These are phyloP conservation scores for Taiozyma onychis DNA, from an alignment of 1,139 yeast species.

Conservation along the genomic window DNA sequence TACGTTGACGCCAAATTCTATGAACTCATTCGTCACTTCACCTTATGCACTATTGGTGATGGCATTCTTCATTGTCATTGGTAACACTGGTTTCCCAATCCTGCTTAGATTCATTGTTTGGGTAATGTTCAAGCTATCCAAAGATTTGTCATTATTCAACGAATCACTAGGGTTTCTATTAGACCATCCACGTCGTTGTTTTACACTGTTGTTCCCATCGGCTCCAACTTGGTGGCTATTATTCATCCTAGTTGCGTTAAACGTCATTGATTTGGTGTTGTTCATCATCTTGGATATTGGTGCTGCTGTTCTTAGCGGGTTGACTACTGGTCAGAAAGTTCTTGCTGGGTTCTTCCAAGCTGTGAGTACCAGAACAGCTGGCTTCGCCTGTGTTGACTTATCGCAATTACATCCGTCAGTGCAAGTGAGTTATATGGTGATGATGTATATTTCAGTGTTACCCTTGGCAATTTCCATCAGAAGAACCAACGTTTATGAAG, in stretches of 20 bases:
- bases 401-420: constrained; percentile 79
- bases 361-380: constrained; percentile 90
- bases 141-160: constrained; percentile 54
- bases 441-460: constrained; percentile 97
- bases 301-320: constrained; percentile 38
- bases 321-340: constrained; percentile 64
- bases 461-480: constrained; percentile 96
- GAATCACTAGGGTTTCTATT: constrained; percentile 83
- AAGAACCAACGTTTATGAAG: constrained; percentile 95
- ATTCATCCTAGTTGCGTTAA: constrained; percentile 63
- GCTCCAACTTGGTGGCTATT: constrained; percentile 95
- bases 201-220: constrained; percentile 84
- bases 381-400: constrained; percentile 69
- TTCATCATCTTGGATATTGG: constrained; percentile 74
- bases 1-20: constrained; percentile 74
- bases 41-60: constrained; percentile 59
- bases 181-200: constrained; percentile 97
- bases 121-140: constrained; percentile 64
- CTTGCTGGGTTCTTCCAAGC: constrained; percentile 88
- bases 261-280: constrained; percentile 70
- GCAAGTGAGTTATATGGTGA: constrained; percentile 86
- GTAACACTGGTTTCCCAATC: constrained; percentile 92
- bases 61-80: constrained; percentile 72
- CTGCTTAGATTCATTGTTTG: constrained; percentile 75
- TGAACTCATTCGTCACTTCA: constrained; percentile 58